Evolutionary conservation across 352 stramenopile species (phyloP), one percentile per base, ranked within the genome.

Genomic region (Phytopythium sindhum): DNA sequence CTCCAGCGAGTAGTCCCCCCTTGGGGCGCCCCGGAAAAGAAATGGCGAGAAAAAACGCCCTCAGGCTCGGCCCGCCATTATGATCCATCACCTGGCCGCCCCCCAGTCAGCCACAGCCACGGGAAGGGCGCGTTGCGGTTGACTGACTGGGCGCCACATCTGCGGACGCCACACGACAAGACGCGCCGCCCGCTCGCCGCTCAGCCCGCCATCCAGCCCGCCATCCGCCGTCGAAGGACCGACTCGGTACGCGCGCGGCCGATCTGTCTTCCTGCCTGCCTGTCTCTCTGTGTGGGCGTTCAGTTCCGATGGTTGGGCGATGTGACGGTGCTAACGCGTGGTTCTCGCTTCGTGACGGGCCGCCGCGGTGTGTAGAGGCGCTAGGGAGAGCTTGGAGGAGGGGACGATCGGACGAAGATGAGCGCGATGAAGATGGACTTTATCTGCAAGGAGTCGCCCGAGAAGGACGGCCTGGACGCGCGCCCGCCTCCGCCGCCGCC

Each of bases 371-470:
- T n/a, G 42, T 14, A 28, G 9, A 50, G 42, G 42, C 42, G 42
- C 31, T 35, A 35, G 31, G 10, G 1, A 39, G 2, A 2, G 14
- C 14, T 15, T 39, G 14, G 33, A 39, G 21, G 21, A 15, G 17
- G 23, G 21, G n/a, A 4, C 50, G 50, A 24, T 23, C 17, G 17
- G 12, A 17, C 44, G 26, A 70, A 41, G 24, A 91, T 89, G 78
- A 90, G 80, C 62, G 80, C 80, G 23, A 91, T 91, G 83, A 91
- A 90, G 57, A 89, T 91, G 83, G 80, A 89, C 57, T 91, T 90
- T 53, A 91, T 91, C 70, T 89, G 78, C 68, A 79, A 87, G 68
- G 78, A 91, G 63, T 68, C 69, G 35, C 63, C 66, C 59, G 64
- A 78, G 60, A 65, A 50, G 24, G 57, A 64, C 10, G 60, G 24